Percentiles rank a stretch among this genome's conserved stretches.
Evolutionary conservation across 2,329 filamentous ascomycete species (phyloP).

Genomic region (Pyrenochaeta sp.): DNA sequence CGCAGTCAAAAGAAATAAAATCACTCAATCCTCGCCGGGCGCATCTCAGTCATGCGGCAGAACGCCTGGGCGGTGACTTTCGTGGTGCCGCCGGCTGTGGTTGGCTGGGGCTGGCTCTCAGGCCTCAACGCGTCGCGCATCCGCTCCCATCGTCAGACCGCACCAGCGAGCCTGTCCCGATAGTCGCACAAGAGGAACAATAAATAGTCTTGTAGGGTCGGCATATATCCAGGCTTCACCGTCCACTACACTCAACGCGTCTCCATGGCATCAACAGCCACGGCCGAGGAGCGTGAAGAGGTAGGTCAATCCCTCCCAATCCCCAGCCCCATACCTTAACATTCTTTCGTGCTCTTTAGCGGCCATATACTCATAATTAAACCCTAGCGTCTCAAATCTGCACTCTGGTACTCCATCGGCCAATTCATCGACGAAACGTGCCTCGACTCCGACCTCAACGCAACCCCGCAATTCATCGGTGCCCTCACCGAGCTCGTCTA

Average conservation of each 20-base stretch:
- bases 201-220: too few species aligned
- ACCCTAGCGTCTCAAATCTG: constrained; percentile 56
- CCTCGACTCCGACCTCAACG: constrained; percentile 76
- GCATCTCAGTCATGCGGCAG: constrained; percentile 7
- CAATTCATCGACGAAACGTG: constrained; percentile 85
- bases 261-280: constrained; percentile 34
- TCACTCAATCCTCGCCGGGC: constrained; percentile 17
- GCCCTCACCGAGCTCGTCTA: constrained; percentile 80
- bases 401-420: constrained; percentile 52
- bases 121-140: constrained; percentile 29
- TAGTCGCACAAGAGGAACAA: too few species aligned
- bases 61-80: constrained; percentile 16
- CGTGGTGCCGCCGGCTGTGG: too few species aligned
- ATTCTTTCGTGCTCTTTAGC: too few species aligned
- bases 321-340: neutral
- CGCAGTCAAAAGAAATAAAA: constrained; percentile 9
- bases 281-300: constrained; percentile 41
- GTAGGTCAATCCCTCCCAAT: constrained; percentile 10
- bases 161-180: too few species aligned
- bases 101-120: too few species aligned
- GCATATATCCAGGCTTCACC: too few species aligned
- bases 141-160: constrained; percentile 11
- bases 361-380: constrained; percentile 5
- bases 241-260: neutral
- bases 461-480: constrained; percentile 90